Evolutionary conservation across 129 eudicot species (phyloP), one percentile per base, ranked within the genome.

Genomic region (Deinandra increscens): DNA sequence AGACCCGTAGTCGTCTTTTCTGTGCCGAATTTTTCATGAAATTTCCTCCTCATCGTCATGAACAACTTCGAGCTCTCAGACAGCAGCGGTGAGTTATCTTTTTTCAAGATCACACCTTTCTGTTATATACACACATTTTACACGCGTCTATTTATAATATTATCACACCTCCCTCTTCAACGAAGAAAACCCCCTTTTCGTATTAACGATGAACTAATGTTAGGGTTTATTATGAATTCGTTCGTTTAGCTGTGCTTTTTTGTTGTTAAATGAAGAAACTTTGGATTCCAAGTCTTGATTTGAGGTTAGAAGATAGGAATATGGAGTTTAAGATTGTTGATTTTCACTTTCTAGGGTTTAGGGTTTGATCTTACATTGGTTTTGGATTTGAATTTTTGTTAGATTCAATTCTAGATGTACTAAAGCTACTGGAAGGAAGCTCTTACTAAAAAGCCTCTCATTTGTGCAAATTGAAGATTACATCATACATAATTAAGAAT

Each of bases 51-150:
- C 9, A 66, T 54, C 9, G 60, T 54, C 62, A 86, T 86, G 92
- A 77, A 83, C 8, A 77, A 83, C 8, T 86, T 66, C 86, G 77
- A 64, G 51, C 64, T 64, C 66, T 76, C 86, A 37, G 92, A 83
- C 77, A 86, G 86, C 71, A 86, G 84, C 44, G 92, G 92, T 83
- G 55, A 72, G 85, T 63, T 9, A n/a, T 44, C 60, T 14, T 78
- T 5, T 13, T 36, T 60, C 66, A 50, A 79, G 81, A 70, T 76
- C 79, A 11, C 34, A 41, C 12, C 18, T 78, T 64, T 64, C 1
- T 62, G 7, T 66, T 66, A 37, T 4, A 9, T 49, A 1, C 11
- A 45, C 31, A 17, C 50, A 11, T 22, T 14, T 14, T 41, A 39
- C 38, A 44, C 26, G 14, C 67, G 4, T 29, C 22, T 6, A 14